Evolutionary conservation across 257 asterid species (phyloP), one percentile per base, ranked within the genome.

Genomic region (Scutellaria galericulata): DNA sequence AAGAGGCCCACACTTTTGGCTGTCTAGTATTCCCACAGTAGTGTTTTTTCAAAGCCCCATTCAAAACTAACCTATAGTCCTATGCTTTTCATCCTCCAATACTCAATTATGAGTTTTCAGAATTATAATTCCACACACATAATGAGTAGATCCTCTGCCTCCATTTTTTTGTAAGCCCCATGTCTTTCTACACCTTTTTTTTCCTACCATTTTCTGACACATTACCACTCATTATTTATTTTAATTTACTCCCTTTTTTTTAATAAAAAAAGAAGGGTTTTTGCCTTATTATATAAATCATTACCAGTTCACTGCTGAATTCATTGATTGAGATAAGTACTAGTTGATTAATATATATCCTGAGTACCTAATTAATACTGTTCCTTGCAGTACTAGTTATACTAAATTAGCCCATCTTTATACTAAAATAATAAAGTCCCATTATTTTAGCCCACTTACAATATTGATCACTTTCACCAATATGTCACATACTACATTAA

Each of bases 71-170:
- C 65, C 77, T 74, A 69, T 66, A 68, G 71, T 68, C 65, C 45
- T 71, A 58, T 11, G 24, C 50, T 73, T 48, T 62, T 71, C 46
- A 70, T 27, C 66, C 67, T 77, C 44, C 80, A 77, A 64, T 54
- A 3, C 57, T 78, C 90, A 83, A 86, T 86, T 51, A 84, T 84
- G 88, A 75, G 82, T 73, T 31, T 72, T 75, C 66, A 76, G 75
- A 67, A 80, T 44, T 83, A 64, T 79, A 67, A 80, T 85, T 88
- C 86, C 82, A 80, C 85, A 70, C 54, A 53, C 82, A 84, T 67
- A 80, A 84, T 85, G 88, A 87, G 84, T 86, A 83, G 84, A 86
- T 85, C 83, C 83, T 88, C 88, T 82, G 77, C 75, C 82, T 77
- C 79, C 83, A 77, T 81, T 75, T 64, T 65, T 84, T 79, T 54